These are phyloP conservation scores for Kentomonas sorsogonicus DNA, from an alignment of 208 protist species.

Conservation along the genomic window DNA sequence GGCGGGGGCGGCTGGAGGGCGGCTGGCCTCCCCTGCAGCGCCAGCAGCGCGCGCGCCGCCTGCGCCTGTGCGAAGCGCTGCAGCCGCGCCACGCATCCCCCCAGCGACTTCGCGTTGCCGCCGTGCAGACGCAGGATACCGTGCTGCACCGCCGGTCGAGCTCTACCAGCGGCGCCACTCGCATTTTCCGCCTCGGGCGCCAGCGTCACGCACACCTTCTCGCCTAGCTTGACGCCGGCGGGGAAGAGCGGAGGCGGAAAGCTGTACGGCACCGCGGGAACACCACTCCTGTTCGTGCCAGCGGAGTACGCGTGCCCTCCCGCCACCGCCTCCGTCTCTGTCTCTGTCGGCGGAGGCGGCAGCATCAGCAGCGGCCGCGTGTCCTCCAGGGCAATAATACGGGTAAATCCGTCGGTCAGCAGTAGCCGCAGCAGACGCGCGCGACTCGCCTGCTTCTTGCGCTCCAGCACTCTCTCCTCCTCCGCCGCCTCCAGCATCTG, in stretches of 20 bases:
- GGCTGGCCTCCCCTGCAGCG: conserved; percentile 38
- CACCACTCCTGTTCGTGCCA: no score
- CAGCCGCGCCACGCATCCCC: conserved; percentile 40
- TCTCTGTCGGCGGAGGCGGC: conserved; percentile 5
- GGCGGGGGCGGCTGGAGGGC: neutral
- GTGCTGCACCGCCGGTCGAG: conserved; percentile 11
- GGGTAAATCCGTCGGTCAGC: conserved; percentile 68
- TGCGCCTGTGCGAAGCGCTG: conserved; percentile 37
- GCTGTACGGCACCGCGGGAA: no score
- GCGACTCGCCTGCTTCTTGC: conserved; percentile 24
- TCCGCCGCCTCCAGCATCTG: conserved; percentile 30
- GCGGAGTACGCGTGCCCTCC: no score
- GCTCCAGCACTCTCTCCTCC: conserved; percentile 21
- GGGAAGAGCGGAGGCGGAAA: conserved; percentile 19
- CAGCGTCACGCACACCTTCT: conserved; percentile 40
- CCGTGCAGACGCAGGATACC: conserved; percentile 46
- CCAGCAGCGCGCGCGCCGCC: conserved; percentile 25
- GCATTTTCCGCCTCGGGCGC: neutral
- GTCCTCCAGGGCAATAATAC: conserved; percentile 53
- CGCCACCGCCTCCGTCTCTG: no score
- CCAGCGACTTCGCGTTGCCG: conserved; percentile 41
- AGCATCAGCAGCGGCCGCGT: neutral
- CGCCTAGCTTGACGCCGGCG: conserved; percentile 43
- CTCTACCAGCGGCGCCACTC: neutral
- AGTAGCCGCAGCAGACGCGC: conserved; percentile 36